Evolutionary conservation across 495 filamentous ascomycete genomes (phyloP).

Genomic region (Tuber aestivum): DNA sequence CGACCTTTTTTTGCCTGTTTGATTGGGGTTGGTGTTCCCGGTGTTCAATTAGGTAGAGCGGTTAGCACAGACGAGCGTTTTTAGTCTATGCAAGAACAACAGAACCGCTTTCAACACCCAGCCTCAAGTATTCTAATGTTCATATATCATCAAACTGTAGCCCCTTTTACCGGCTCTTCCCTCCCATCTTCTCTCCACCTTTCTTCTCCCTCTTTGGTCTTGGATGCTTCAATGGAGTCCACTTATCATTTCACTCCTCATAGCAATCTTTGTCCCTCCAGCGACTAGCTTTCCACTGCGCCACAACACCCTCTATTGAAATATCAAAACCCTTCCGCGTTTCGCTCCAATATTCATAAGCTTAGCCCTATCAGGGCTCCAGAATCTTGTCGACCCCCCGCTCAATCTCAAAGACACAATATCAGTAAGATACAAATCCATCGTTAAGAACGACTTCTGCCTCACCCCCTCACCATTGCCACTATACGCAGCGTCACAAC

Average conservation of each 20-base stretch:
- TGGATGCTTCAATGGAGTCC: conserved; percentile 20
- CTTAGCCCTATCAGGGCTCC: conserved; percentile 41
- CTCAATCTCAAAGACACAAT: conserved; percentile 34
- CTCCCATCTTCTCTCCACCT: conserved; percentile 1
- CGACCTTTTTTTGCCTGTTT: conserved; percentile 14
- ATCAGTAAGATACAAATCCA: conserved; percentile 65
- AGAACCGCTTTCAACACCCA: background rate
- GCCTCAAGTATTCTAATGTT: background rate
- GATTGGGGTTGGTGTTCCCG: conserved; percentile 30
- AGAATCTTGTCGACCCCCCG: conserved; percentile 58
- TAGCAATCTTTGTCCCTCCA: conserved; percentile 54
- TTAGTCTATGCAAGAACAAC: background rate
- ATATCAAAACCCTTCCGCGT: conserved; percentile 54
- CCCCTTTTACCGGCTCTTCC: conserved; percentile 6
- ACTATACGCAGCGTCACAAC: conserved; percentile 56
- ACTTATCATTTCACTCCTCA: conserved; percentile 56
- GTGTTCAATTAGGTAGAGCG: conserved; percentile 7
- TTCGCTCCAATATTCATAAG: conserved; percentile 52
- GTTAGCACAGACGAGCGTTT: conserved; percentile 3
- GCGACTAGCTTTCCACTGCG: conserved; percentile 58
- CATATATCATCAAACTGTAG: background rate
- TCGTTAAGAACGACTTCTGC: conserved; percentile 52
- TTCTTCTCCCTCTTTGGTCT: conserved; percentile 5
- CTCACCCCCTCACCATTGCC: conserved; percentile 51
- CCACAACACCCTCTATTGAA: conserved; percentile 55